Evolutionary conservation across 1,139 yeast genomes (phyloP), one percentile per base, ranked within the genome.

Genomic region (Taphrina confusa): DNA sequence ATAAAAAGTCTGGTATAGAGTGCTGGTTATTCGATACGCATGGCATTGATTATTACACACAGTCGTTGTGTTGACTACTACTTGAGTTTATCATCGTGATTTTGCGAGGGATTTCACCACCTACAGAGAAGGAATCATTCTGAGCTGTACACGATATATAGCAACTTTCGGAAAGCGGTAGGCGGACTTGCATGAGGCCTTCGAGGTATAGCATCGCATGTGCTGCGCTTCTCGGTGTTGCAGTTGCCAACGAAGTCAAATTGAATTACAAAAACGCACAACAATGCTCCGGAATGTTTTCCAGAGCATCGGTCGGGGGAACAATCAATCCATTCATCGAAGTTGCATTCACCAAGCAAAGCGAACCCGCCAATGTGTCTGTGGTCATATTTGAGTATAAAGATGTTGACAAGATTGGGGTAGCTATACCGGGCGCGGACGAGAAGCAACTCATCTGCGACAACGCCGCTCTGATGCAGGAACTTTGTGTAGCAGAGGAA

Each of bases 361-460:
- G 33, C n/a, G 44, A 23, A 25, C 36, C 42, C 5, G 58, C 34
- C 16, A 25, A 31, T 22, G 63, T 65, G 3, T 52, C 63, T 5
- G 50, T 87, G 52, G 82, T 88, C 34, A 78, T 92, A 18, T 92
- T 88, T 71, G 97, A 91, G 71, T 91, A 86, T 74, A 80, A 82
- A 67, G 97, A 92, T 70, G 77, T 85, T 54, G 82, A 77, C 37
- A 77, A 78, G 61, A 73, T 94, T 61, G 99, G 98, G 1, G 77
- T 74, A 16, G 65, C 65, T 23, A 70, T 73, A 36, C 70, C 71
- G 5, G 73, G 73, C 4, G 58, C 60, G 1, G 68, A 65, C 25
- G 66, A 65, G 9, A 22, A 52, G 51, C 80, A 82, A 66, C 90
- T 84, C 72, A 78, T 91, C 30, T 92, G 98, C 76, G 91, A 87